Evolutionary conservation across 2,329 filamentous ascomycete genomes (phyloP).

Genomic region (Microcyclosporella mali): DNA sequence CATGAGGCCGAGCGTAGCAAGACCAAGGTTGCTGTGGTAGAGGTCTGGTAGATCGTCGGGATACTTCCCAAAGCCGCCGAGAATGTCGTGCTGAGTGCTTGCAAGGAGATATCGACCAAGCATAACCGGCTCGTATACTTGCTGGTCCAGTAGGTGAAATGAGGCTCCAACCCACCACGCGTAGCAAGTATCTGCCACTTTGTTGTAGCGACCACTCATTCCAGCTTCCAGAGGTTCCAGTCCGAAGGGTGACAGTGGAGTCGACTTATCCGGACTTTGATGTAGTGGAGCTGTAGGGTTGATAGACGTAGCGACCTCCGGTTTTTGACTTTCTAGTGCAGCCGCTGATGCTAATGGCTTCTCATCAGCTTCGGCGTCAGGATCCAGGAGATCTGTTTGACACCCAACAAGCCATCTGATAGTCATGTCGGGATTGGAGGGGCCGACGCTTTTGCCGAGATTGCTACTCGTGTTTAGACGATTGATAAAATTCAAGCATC

Average conservation of each 20-base stretch:
- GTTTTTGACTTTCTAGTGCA: not conserved
- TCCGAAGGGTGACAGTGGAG: constrained; percentile 8
- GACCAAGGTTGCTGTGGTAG: constrained; percentile 82
- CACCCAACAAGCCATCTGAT: constrained; percentile 43
- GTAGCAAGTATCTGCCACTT: constrained; percentile 91
- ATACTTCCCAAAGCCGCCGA: constrained; percentile 43
- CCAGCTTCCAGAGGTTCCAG: constrained; percentile 45
- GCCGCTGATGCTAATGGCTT: not conserved
- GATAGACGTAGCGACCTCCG: not conserved
- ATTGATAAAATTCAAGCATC: constrained; percentile 68
- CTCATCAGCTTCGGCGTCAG: constrained; percentile 30
- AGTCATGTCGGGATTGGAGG: constrained; percentile 35
- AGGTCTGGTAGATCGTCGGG: constrained; percentile 54
- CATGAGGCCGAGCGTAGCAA: constrained; percentile 67
- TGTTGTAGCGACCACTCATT: constrained; percentile 87
- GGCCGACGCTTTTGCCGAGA: no score
- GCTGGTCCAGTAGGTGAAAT: constrained; percentile 23
- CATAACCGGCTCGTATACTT: constrained; percentile 4
- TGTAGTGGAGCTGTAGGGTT: constrained; percentile 9
- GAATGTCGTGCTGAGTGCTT: constrained; percentile 76
- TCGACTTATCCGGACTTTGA: constrained; percentile 23
- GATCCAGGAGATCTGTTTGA: constrained; percentile 37
- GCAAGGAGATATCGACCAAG: constrained; percentile 68
- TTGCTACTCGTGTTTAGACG: constrained; percentile 39
- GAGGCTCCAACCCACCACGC: constrained; percentile 83